Evolutionary conservation across 768 basidiomycete species (phyloP).

Genomic region (Boletus tomentosulus): DNA sequence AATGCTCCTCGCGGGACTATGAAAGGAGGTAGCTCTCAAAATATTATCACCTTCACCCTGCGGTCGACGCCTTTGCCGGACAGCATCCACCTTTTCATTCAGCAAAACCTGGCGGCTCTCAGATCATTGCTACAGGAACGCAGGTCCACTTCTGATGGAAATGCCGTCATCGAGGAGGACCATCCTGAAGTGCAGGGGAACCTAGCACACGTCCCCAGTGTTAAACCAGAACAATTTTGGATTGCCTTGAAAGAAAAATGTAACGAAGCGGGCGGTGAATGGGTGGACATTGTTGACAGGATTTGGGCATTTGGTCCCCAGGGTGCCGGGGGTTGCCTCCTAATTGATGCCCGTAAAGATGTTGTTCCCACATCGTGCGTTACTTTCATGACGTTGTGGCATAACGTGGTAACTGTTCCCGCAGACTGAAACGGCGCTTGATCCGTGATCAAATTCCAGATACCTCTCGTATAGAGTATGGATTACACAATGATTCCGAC

Average conservation of each 20-base stretch:
- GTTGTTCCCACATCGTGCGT: constrained; percentile 53
- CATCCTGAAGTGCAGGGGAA: constrained; percentile 51
- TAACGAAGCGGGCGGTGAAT: constrained; percentile 67
- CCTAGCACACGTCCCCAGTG: constrained; percentile 55
- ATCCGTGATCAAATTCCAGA: constrained; percentile 34
- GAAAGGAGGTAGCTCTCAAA: constrained; percentile 60
- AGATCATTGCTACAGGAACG: constrained; percentile 55
- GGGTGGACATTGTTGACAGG: constrained; percentile 64
- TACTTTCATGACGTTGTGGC: constrained; percentile 5
- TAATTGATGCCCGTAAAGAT: constrained; percentile 68
- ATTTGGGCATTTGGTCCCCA: constrained; percentile 95
- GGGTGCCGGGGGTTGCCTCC: constrained; percentile 76
- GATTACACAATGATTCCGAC: constrained; percentile 39
- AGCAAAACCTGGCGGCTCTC: constrained; percentile 63
- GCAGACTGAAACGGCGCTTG: constrained; percentile 51
- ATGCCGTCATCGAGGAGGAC: constrained; percentile 31
- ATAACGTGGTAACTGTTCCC: constrained; percentile 5
- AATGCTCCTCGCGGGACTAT: constrained; percentile 76
- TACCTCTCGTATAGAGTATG: constrained; percentile 31
- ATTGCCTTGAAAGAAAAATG: constrained; percentile 58
- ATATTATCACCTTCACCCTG: constrained; percentile 76
- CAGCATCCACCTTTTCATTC: constrained; percentile 69
- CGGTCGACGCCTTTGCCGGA: constrained; percentile 78
- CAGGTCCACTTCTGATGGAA: constrained; percentile 27
- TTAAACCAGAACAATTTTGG: constrained; percentile 82